Evolutionary conservation across 169 alveolate species (phyloP).

Genomic region (Plasmodium cynomolgi): DNA sequence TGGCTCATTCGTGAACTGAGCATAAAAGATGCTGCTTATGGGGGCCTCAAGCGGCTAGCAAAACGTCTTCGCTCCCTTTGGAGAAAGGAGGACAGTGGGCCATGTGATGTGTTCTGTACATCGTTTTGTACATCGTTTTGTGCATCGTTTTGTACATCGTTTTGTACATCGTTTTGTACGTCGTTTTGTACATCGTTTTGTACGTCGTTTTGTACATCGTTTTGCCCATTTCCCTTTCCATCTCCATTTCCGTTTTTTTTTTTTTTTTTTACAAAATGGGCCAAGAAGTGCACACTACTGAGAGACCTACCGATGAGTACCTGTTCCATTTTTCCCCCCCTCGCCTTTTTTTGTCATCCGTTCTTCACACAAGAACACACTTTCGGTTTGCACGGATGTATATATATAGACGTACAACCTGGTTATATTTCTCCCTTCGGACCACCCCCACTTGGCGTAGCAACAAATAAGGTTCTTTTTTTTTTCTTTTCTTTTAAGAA

Average conservation of each 20-base stretch:
- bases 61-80: neutral
- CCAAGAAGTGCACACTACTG: neutral
- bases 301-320: neutral
- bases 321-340: neutral
- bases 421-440: neutral
- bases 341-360: neutral
- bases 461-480: neutral
- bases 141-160: neutral
- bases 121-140: no score
- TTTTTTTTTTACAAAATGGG: neutral
- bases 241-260: neutral
- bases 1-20: neutral
- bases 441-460: neutral
- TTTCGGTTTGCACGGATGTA: neutral
- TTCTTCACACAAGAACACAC: neutral
- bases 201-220: neutral
- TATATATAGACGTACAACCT: neutral
- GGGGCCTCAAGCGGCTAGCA: neutral
- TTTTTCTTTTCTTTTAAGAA: neutral
- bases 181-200: neutral
- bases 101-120: neutral
- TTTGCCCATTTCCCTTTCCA: neutral
- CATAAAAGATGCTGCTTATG: neutral
- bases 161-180: no score
- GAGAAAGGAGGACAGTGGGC: neutral